phyloP scores from a whole-genome alignment of 768 basidiomycete species.

The Leccinum barrowsii region DNA sequence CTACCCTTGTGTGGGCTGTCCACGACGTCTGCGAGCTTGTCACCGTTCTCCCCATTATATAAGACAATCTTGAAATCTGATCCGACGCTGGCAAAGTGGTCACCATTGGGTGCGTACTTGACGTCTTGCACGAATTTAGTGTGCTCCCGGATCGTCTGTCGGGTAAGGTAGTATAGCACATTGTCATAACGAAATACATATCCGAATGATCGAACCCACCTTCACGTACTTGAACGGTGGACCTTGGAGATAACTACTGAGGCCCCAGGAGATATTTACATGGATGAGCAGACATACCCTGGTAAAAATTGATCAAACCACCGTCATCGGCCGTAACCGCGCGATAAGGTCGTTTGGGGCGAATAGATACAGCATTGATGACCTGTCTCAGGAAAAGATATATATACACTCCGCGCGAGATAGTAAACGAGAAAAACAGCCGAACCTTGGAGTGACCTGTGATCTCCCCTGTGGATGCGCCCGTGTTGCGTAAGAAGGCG shows the following conservation, averaged over 20 bases:
- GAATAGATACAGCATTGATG: constrained; percentile 85
- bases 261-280: neutral
- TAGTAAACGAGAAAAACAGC: neutral
- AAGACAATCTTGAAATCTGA: constrained; percentile 85
- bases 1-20: constrained; percentile 71
- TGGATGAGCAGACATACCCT: constrained; percentile 42
- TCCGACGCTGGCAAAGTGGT: constrained; percentile 83
- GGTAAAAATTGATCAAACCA: constrained; percentile 74
- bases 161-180: neutral
- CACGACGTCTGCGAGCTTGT: constrained; percentile 65
- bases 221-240: constrained; percentile 89
- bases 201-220: constrained; percentile 33
- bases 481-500: constrained; percentile 80
- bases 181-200: neutral
- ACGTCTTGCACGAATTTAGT: constrained; percentile 92
- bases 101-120: constrained; percentile 76
- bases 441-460: constrained; percentile 82
- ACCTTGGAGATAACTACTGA: constrained; percentile 36
- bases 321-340: constrained; percentile 90
- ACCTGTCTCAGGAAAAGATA: constrained; percentile 38
- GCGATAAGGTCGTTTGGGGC: constrained; percentile 85
- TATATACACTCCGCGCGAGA: neutral
- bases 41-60: constrained; percentile 88
- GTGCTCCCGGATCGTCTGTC: constrained; percentile 82
- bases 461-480: constrained; percentile 85